These are phyloP conservation scores for Tremella yokohamensis DNA, from an alignment of 768 basidiomycete genomes.

Conservation along the genomic window DNA sequence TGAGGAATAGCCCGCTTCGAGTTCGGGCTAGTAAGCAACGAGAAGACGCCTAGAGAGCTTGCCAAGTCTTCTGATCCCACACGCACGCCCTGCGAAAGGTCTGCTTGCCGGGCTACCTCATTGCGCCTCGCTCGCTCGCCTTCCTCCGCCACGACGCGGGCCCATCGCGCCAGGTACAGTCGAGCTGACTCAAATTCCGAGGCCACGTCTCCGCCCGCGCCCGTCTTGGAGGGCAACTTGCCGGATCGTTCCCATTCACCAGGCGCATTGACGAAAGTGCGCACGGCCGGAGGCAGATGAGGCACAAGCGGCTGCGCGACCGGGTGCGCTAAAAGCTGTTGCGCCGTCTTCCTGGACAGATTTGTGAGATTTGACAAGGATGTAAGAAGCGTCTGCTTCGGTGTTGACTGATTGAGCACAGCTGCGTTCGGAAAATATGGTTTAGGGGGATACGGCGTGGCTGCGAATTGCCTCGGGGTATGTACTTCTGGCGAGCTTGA, in stretches of 20 bases:
- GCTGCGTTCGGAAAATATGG: conserved; percentile 32
- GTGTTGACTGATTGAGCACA: conserved; percentile 20
- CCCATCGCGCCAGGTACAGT: conserved; percentile 95
- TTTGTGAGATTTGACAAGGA: conserved; percentile 92
- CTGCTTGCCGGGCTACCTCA: conserved; percentile 57
- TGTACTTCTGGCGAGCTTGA: neutral
- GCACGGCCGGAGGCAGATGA: conserved; percentile 90
- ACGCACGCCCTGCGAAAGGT: neutral
- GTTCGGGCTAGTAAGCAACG: conserved; percentile 31
- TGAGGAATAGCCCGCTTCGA: conserved; percentile 41
- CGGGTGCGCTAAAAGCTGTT: conserved; percentile 91
- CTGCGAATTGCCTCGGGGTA: neutral
- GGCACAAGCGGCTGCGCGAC: conserved; percentile 93
- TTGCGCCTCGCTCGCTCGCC: conserved; percentile 81
- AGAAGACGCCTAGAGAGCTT: conserved; percentile 40
- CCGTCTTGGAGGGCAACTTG: conserved; percentile 61
- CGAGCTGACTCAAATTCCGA: conserved; percentile 95
- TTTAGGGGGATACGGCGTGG: conserved; percentile 32
- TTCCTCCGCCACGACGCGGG: conserved; percentile 88
- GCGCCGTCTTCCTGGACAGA: conserved; percentile 86
- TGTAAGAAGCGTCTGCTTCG: conserved; percentile 64
- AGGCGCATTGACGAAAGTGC: conserved; percentile 78
- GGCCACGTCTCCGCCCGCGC: conserved; percentile 53
- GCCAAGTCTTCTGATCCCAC: conserved; percentile 43
- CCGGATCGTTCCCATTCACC: conserved; percentile 73